Percentiles rank a stretch among this genome's conserved stretches.
These are phyloP conservation scores for Arabidopsis hybrid DNA, from an alignment of 441 rosid species.

Conservation along the genomic window DNA sequence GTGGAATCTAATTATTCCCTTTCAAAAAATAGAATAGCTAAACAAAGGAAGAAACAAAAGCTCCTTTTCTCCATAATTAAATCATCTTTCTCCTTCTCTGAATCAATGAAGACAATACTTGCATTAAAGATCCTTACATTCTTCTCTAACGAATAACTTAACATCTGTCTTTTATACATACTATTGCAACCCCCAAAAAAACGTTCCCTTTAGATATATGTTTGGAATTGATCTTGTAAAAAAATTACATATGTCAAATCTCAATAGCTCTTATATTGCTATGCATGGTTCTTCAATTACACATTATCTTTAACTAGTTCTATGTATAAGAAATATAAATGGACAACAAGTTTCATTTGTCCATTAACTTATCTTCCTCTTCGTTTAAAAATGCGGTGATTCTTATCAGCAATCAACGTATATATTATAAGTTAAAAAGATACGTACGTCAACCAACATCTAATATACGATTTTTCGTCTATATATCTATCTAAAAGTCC, in stretches of 20 bases:
- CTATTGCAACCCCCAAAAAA: neutral
- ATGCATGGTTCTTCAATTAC: conserved; percentile 13
- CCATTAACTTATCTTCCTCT: conserved; percentile 28
- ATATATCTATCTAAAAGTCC: conserved; percentile 74
- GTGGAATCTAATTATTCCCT: conserved; percentile 74
- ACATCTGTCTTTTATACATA: neutral
- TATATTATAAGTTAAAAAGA: conserved; percentile 29
- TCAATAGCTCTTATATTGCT: conserved; percentile 6
- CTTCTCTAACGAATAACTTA: conserved; percentile 17
- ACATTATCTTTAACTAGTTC: conserved; percentile 21
- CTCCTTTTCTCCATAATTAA: conserved; percentile 45
- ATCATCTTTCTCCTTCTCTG: conserved; percentile 39
- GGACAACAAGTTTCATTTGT: conserved; percentile 37
- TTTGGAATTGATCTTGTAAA: conserved; percentile 21
- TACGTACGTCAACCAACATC: conserved; percentile 38
- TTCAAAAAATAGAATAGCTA: conserved; percentile 38
- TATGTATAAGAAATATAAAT: conserved; percentile 34
- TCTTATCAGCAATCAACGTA: conserved; percentile 51
- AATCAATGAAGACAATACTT: conserved; percentile 33
- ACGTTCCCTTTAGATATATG: neutral
- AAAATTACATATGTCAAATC: conserved; percentile 19
- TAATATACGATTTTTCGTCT: conserved; percentile 28
- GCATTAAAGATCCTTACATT: conserved; percentile 28
- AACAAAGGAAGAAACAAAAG: conserved; percentile 44
- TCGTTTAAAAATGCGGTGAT: conserved; percentile 35